These are phyloP conservation scores for Clavispora santaluciae DNA, from an alignment of 805 yeast genomes.

Conservation along the genomic window DNA sequence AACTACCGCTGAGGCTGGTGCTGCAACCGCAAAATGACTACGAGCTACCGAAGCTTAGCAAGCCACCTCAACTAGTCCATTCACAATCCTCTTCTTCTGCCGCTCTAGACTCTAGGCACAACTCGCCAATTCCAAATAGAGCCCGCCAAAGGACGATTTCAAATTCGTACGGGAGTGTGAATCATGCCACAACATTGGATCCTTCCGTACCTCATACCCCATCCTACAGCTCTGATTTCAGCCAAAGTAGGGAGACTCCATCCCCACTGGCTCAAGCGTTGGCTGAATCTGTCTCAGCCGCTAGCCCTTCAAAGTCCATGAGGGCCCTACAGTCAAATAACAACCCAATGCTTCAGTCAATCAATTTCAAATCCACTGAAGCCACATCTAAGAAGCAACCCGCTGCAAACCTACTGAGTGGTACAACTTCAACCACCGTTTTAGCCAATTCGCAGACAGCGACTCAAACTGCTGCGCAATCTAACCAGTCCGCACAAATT, in stretches of 20 bases:
- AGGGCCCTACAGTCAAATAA: constrained; percentile 44
- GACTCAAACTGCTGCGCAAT: background rate
- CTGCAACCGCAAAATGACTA: background rate
- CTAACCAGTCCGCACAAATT: too few relatives aligned
- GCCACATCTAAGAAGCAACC: background rate
- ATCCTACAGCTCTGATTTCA: constrained; percentile 7
- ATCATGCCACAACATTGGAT: background rate
- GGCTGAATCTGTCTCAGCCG: constrained; percentile 15
- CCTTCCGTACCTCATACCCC: constrained; percentile 8
- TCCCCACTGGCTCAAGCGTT: constrained; percentile 29
- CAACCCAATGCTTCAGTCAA: constrained; percentile 51
- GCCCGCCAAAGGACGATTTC: constrained; percentile 39
- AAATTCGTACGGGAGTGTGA: constrained; percentile 21
- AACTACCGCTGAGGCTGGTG: constrained; percentile 4
- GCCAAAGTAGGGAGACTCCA: constrained; percentile 23
- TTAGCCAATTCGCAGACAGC: background rate
- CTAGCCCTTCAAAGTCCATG: constrained; percentile 42
- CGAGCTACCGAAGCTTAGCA: constrained; percentile 19
- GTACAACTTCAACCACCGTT: background rate
- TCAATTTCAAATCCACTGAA: constrained; percentile 37
- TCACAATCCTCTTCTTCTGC: constrained; percentile 40
- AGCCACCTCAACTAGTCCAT: constrained; percentile 41
- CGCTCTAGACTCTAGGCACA: constrained; percentile 28
- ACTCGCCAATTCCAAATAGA: constrained; percentile 17
- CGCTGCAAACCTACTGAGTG: background rate